phyloP scores from a whole-genome alignment of 2,329 filamentous ascomycete species.

The Fusarium burgessii region DNA sequence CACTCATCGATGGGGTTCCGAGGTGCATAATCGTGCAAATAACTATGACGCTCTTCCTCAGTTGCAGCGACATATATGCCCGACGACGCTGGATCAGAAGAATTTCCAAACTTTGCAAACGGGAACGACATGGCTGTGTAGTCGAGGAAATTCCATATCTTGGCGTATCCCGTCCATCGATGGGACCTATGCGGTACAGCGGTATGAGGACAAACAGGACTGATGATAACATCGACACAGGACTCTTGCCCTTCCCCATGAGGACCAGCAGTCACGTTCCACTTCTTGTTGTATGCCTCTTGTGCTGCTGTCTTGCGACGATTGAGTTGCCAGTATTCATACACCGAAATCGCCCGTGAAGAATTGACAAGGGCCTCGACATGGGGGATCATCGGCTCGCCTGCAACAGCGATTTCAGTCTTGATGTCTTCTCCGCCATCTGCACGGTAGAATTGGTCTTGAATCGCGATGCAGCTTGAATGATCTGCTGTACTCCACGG shows the following conservation, averaged over 20 bases:
- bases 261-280: not conserved
- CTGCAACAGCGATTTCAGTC: not conserved
- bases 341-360: not conserved
- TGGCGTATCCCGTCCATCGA: constrained; percentile 3
- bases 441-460: not conserved
- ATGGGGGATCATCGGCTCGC: not conserved
- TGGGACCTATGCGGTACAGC: not conserved
- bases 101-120: not conserved
- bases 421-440: constrained; percentile 5
- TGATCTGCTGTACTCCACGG: not conserved
- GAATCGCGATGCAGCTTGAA: not conserved
- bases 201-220: not conserved
- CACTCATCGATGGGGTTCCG: not conserved
- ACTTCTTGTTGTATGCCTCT: not conserved
- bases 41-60: not conserved
- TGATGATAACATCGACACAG: not conserved
- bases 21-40: not conserved
- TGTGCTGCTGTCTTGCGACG: not conserved
- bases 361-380: not conserved
- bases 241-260: not conserved
- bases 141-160: constrained; percentile 5
- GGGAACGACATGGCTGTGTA: constrained; percentile 4
- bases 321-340: constrained; percentile 6
- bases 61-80: not conserved
- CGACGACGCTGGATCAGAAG: rapidly evolving